Evolutionary conservation across 176 grass and related monocot species (phyloP).

Genomic region (Carex littledalei): DNA sequence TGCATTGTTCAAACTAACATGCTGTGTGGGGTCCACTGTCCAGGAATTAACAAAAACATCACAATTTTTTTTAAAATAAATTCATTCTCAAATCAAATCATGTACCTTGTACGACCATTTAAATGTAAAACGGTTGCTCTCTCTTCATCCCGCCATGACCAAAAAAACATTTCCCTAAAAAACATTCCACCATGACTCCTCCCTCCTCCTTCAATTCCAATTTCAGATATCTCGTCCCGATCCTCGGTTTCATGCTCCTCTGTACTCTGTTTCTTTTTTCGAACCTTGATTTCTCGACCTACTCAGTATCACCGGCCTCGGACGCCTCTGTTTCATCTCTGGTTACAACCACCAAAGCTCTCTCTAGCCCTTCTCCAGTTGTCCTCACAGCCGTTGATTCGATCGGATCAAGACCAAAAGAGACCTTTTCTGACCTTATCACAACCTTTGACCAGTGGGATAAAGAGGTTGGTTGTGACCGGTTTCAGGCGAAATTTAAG

Average conservation of each 20-base stretch:
- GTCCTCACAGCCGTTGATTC: conserved; percentile 18
- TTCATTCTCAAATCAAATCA: background rate
- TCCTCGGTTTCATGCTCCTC: background rate
- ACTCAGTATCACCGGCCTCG: conserved; percentile 14
- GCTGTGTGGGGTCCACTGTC: background rate
- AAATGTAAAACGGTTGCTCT: conserved; percentile 5
- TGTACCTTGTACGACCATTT: background rate
- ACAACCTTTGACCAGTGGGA: conserved; percentile 39
- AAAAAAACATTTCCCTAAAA: background rate
- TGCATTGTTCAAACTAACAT: background rate
- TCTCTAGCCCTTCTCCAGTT: background rate
- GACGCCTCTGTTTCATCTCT: conserved; percentile 2
- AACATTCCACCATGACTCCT: background rate
- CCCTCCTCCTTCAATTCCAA: background rate
- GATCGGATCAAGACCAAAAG: conserved; percentile 17
- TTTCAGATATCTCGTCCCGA: conserved; percentile 24
- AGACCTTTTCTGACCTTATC: conserved; percentile 30
- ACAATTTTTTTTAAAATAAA: background rate
- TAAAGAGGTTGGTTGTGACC: conserved; percentile 26
- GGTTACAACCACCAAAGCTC: background rate
- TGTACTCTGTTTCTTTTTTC: conserved; percentile 5
- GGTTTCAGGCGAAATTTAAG: conserved; percentile 26
- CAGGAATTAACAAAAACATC: background rate
- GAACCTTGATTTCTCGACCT: conserved; percentile 12
- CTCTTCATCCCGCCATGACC: conserved; percentile 1